A percentile compares a stretch with the other conserved stretches of the same genome.
phyloP scores from a whole-genome alignment of 495 filamentous ascomycete species.

The Hypoxylon subgilvum region DNA sequence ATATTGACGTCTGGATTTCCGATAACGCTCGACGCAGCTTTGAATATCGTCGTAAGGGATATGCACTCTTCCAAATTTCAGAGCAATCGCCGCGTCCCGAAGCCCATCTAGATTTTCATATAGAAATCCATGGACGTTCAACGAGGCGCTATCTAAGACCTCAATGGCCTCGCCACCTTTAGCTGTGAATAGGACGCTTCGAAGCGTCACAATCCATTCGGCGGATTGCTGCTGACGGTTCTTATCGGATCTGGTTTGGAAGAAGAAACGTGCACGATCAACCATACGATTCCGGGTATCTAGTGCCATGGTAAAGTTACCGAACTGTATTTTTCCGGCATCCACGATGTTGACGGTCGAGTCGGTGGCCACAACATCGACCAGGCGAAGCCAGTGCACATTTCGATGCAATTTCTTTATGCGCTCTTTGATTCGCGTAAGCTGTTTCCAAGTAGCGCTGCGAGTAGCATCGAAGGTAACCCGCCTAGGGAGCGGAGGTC shows the following conservation, averaged over 20 bases:
- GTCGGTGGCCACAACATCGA: slow-evolving; percentile 86
- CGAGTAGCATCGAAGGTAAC: slow-evolving; percentile 45
- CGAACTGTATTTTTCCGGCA: slow-evolving; percentile 83
- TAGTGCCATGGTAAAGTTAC: slow-evolving; percentile 80
- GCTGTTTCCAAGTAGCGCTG: slow-evolving; percentile 77
- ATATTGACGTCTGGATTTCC: slow-evolving; percentile 43
- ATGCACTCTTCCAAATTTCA: slow-evolving; percentile 89
- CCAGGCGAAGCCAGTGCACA: slow-evolving; percentile 85
- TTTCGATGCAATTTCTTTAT: slow-evolving; percentile 85
- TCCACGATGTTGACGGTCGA: slow-evolving; percentile 74
- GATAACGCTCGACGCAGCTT: slow-evolving; percentile 60
- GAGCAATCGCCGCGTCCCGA: slow-evolving; percentile 83
- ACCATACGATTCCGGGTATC: slow-evolving; percentile 92
- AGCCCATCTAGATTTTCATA: slow-evolving; percentile 87
- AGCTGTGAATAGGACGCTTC: slow-evolving; percentile 85
- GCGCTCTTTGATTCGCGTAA: slow-evolving; percentile 78
- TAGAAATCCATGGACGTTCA: slow-evolving; percentile 92
- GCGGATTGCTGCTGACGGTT: slow-evolving; percentile 78
- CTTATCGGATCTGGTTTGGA: slow-evolving; percentile 72
- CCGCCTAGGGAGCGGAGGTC: slow-evolving; percentile 31
- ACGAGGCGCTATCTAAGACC: slow-evolving; percentile 81
- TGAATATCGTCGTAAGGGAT: slow-evolving; percentile 87
- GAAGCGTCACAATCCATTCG: slow-evolving; percentile 89
- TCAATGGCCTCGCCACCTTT: slow-evolving; percentile 87
- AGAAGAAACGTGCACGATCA: slow-evolving; percentile 87